A percentile compares a stretch with the other conserved stretches of the same genome.
These are phyloP conservation scores for Raphanus raphanistrum DNA, from an alignment of 345 rosid genomes.

Conservation along the genomic window DNA sequence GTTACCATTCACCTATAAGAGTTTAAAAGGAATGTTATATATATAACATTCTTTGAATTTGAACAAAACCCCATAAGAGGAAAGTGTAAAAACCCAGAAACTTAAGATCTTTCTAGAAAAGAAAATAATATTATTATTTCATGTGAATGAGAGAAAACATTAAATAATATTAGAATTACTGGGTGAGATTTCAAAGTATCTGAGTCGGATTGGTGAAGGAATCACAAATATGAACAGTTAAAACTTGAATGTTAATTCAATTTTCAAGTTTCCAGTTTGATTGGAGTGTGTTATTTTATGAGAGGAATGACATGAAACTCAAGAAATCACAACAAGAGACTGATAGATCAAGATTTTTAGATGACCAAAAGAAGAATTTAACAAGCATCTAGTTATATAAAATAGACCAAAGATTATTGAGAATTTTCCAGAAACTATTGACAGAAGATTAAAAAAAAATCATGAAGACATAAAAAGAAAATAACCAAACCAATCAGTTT, in stretches of 20 bases:
- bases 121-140: constrained; percentile 19
- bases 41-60: not conserved
- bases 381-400: constrained; percentile 14
- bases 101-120: constrained; percentile 5
- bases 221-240: constrained; percentile 32
- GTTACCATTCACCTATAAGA: constrained; percentile 48
- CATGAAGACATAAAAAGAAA: not conserved
- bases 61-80: constrained; percentile 6
- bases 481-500: not conserved
- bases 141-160: constrained; percentile 50
- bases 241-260: not conserved
- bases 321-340: constrained; percentile 12
- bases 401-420: not conserved
- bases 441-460: not conserved
- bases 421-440: constrained; percentile 1
- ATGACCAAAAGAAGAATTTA: not conserved
- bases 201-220: not conserved
- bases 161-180: constrained; percentile 32
- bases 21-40: not conserved
- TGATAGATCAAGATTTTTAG: constrained; percentile 11
- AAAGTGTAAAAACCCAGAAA: constrained; percentile 13
- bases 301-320: constrained; percentile 14
- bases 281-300: constrained; percentile 39
- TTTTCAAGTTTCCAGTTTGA: constrained; percentile 23
- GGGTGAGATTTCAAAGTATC: constrained; percentile 19